Base-by-base conservation (phyloP, 2,329 filamentous ascomycete genomes). In the Pyrenochaeta sp. region DNA sequence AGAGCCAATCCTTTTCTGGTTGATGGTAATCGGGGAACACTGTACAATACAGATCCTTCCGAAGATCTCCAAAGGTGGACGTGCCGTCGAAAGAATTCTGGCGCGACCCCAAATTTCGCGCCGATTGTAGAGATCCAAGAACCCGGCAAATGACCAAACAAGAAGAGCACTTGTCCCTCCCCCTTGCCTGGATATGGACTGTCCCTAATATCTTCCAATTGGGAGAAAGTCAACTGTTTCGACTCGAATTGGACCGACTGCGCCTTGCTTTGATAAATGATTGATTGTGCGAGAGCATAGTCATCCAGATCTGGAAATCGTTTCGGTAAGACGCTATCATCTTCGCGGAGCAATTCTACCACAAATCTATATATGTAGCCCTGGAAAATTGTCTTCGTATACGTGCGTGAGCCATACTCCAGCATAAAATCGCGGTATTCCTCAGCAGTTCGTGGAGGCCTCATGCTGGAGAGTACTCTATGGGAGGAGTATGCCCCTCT, bases 301-400 rank as follows among this genome's bases (percentile, higher is more conserved):
- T 31, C 18, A 13, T 49, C 32, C 4, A 49, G 35, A 24, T 49
- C 36, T 4, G 14, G 30, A 27, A 32, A 44, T n/a, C 44, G 17
- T 11, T 26, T 23, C 5, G 17, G 1, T 5, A 49, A 19, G 9
- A 27, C 17, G 3, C 35, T 23, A 13, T 41, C 30, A 9, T 41
- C 26, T 5, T 35, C 19, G 19, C 15, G 30, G 6, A 49, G 32
- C 4, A 44, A 19, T 20, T 44, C 41, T 7, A 26, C 10, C 3
- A 49, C 22, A 14, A 49, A 44, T 18, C 45, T 38, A 4, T 49
- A 49, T 11, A 44, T 43, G 23, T 34, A 41, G 2, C 45, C 45
- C 9, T 41, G 42, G 21, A 41, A 44, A 9, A 49, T 31, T 4
- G 45, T 41, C n/a, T 40, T 39, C 5, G 45, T 49, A 15, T 41